Evolutionary conservation across 257 asterid species (phyloP).

Genomic region (Voacanga thouarsii): DNA sequence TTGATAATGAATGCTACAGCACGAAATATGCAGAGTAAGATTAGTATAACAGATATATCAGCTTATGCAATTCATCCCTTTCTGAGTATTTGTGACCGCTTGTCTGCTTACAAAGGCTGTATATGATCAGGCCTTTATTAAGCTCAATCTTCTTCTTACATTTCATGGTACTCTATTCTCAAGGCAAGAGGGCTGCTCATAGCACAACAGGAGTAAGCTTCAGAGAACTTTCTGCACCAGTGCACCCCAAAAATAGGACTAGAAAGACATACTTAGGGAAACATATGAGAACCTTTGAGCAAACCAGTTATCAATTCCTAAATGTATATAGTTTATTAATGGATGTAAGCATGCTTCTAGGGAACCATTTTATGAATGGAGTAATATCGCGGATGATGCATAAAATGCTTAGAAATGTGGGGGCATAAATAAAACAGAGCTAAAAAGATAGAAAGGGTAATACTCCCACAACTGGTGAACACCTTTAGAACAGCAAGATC

Average conservation of each 20-base stretch:
- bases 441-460: neutral
- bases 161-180: neutral
- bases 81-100: neutral
- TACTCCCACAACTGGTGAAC: neutral
- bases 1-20: neutral
- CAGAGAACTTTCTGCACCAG: neutral
- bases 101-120: neutral
- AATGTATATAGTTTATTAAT: neutral
- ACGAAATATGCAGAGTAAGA: neutral
- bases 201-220: neutral
- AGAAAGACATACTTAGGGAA: neutral
- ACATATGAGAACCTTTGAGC: neutral
- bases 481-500: conserved; percentile 91
- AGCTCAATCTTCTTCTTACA: neutral
- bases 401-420: neutral
- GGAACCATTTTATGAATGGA: neutral
- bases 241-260: neutral
- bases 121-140: neutral
- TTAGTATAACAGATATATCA: neutral
- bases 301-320: neutral
- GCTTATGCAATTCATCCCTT: neutral
- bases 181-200: neutral
- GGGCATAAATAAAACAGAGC: neutral
- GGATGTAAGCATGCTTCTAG: neutral
- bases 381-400: neutral